A percentile compares a stretch with the other conserved stretches of the same genome.
These are phyloP conservation scores for Bipolaris sorokiniana DNA, from an alignment of 2,329 filamentous ascomycete genomes.

Conservation along the genomic window DNA sequence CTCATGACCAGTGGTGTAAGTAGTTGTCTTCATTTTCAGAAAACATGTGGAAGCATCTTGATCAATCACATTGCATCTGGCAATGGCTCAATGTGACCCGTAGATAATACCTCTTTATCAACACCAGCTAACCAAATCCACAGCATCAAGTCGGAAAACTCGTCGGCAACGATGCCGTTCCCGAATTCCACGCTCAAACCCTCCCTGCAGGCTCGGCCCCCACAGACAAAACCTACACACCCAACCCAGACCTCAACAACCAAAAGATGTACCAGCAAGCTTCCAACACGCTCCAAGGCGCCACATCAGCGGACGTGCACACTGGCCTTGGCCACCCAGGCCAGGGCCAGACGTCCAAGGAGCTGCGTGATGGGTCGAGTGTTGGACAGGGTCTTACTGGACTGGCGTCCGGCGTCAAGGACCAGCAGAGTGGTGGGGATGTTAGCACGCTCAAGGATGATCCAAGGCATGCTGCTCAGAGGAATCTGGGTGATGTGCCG, in stretches of 20 bases:
- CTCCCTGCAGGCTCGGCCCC: slow-evolving; percentile 70
- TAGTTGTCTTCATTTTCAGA: slow-evolving; percentile 11
- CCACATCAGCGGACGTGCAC: slow-evolving; percentile 61
- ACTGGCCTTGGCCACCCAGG: slow-evolving; percentile 60
- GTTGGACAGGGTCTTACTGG: slow-evolving; percentile 56
- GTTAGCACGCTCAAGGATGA: slow-evolving; percentile 37
- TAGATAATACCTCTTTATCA: background rate
- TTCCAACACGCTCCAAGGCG: slow-evolving; percentile 56
- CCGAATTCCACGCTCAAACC: slow-evolving; percentile 69
- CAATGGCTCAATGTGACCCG: background rate
- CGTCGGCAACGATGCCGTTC: slow-evolving; percentile 62
- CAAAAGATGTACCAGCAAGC: slow-evolving; percentile 54
- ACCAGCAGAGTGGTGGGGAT: slow-evolving; percentile 17
- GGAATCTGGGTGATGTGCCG: slow-evolving; percentile 48
- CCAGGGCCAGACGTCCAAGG: slow-evolving; percentile 56
- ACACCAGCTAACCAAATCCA: background rate
- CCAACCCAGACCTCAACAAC: slow-evolving; percentile 54
- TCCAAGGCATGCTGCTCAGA: slow-evolving; percentile 46
- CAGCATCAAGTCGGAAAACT: slow-evolving; percentile 70
- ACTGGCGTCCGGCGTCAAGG: slow-evolving; percentile 37
- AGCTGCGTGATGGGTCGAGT: slow-evolving; percentile 57
- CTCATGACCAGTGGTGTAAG: slow-evolving; percentile 62
- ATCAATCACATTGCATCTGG: background rate
- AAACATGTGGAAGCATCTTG: background rate
- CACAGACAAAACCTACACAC: slow-evolving; percentile 51